These are phyloP conservation scores for Scytalidium lignicola DNA, from an alignment of 2,329 filamentous ascomycete genomes.

Conservation along the genomic window DNA sequence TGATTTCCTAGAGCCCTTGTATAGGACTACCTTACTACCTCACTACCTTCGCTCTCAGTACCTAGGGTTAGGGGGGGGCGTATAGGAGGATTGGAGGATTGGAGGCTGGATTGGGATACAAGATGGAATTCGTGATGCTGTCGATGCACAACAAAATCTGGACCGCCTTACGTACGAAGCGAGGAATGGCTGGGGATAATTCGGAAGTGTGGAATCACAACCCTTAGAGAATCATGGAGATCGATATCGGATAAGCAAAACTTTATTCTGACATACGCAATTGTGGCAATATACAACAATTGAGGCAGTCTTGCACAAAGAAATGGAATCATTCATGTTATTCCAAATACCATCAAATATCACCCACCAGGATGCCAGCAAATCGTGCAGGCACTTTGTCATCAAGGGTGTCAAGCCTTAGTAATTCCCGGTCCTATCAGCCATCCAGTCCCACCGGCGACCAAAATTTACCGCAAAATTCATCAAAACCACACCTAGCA, in stretches of 20 bases:
- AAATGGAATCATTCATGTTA: background rate
- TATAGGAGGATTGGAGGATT: background rate
- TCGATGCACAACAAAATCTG: background rate
- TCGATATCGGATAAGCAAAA: background rate
- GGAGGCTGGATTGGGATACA: background rate
- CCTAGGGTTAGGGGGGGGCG: background rate
- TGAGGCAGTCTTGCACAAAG: background rate
- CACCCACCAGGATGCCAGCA: background rate
- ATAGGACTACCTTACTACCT: conserved; percentile 7
- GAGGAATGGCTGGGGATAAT: background rate
- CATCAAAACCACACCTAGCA: too few species aligned
- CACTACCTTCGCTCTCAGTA: background rate
- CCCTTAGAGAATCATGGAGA: background rate
- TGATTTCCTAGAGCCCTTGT: conserved; percentile 16
- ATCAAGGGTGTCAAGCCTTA: background rate
- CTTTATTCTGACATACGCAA: background rate
- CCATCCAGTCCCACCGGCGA: too few species aligned
- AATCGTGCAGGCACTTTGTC: background rate
- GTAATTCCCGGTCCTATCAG: too few species aligned
- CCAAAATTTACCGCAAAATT: too few species aligned
- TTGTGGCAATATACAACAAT: background rate
- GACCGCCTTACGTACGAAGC: background rate
- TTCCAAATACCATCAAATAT: background rate
- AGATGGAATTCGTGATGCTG: background rate
- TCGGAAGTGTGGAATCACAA: background rate